Base-by-base conservation (phyloP, 2,329 filamentous ascomycete genomes). In the Leptosphaerulina australis region DNA sequence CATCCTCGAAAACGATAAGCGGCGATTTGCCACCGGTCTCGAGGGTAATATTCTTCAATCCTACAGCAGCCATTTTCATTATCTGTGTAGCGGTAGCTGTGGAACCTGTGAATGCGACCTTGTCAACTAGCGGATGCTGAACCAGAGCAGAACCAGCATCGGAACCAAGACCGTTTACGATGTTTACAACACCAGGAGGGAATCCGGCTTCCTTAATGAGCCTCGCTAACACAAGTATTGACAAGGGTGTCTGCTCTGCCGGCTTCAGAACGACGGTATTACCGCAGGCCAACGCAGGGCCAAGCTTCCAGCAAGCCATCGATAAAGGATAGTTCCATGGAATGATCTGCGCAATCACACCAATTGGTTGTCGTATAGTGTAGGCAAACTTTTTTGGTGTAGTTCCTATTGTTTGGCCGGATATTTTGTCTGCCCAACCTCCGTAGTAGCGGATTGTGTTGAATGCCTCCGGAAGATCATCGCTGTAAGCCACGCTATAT, bases 71-170 rank as follows among this genome's bases (percentile, higher is more conserved):
- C 73, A 50, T 70, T 60, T 14, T 74, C 74, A 38, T 62, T 56
- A 91, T 88, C 31, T 85, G 78, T 34, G 82, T 81, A 2, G 84
- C 88, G 0, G 88, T 91, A 2, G 76, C 74, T 0, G 88, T 91
- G 3, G 83, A 87, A 26, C 88, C 88, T 0, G 88, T 91, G 59
- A 91, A 92, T 0, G 88, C 86, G 46, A 92, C 77, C 75, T 91
- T 91, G 66, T 89, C 84, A 15, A 92, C 79, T 17, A 80, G 79
- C 15, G 82, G 73, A 64, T 91, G 88, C 26, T 79, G 77, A 1
- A 83, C 85, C 10, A 91, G 77, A 74, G 76, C 78, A 0, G 82
- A 80, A 0, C 84, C 83, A 3, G 86, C 77, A 29, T 75, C 72
- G 50, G 84, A 81, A 20, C 81, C 81, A 8, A 87, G 84, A 46